Evolutionary conservation across 2,329 filamentous ascomycete genomes (phyloP).

Genomic region (Pseudonectria buxi): DNA sequence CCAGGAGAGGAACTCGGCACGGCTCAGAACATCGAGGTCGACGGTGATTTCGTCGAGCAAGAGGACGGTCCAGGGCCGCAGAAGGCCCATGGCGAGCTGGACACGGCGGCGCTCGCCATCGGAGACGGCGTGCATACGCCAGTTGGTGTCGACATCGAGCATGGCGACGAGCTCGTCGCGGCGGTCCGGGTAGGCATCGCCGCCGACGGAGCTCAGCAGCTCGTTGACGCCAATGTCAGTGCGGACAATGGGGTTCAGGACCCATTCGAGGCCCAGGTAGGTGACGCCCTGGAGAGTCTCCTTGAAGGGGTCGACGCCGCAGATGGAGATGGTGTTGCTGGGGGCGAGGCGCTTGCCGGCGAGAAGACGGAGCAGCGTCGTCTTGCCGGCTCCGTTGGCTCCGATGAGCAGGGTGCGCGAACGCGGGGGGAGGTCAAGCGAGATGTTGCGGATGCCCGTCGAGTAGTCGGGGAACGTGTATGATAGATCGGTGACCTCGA

Average conservation of each 20-base stretch:
- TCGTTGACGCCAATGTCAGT: constrained; percentile 90
- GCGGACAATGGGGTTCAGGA: constrained; percentile 91
- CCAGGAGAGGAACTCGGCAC: constrained; percentile 79
- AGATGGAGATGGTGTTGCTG: constrained; percentile 64
- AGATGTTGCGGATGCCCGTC: constrained; percentile 68
- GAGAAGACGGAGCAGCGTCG: constrained; percentile 87
- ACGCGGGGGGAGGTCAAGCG: constrained; percentile 68
- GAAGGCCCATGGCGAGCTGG: constrained; percentile 90
- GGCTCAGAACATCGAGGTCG: constrained; percentile 80
- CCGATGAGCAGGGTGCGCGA: constrained; percentile 89
- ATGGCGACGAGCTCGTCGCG: constrained; percentile 82
- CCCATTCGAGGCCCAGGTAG: constrained; percentile 96
- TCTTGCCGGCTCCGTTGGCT: constrained; percentile 96
- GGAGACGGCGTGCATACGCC: constrained; percentile 93
- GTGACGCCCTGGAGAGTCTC: constrained; percentile 87
- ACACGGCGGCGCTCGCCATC: constrained; percentile 89
- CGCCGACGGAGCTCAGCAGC: constrained; percentile 78
- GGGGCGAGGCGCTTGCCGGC: constrained; percentile 93
- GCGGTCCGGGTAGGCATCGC: constrained; percentile 71
- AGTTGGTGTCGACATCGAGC: constrained; percentile 82
- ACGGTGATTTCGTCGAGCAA: constrained; percentile 96
- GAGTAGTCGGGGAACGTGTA: constrained; percentile 87
- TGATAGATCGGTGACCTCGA: constrained; percentile 68
- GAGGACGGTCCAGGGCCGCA: constrained; percentile 86
- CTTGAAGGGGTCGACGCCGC: constrained; percentile 86